A percentile compares a stretch with the other conserved stretches of the same genome.
phyloP scores from a whole-genome alignment of 2,329 filamentous ascomycete species.

The Fusarium palustre region DNA sequence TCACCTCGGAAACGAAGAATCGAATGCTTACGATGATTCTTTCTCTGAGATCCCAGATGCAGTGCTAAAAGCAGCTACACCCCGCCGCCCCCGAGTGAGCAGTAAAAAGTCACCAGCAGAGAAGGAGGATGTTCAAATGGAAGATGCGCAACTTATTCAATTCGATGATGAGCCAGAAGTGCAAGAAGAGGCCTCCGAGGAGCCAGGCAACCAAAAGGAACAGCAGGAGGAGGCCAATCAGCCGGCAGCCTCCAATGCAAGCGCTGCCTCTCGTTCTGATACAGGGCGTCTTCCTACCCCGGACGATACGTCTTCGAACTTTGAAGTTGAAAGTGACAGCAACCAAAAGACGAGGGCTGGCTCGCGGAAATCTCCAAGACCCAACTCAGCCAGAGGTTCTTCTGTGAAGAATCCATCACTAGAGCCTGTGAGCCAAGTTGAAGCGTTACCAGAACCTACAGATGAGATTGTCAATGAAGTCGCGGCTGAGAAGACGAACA shows the following conservation, averaged over 20 bases:
- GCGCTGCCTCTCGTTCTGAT: slow-evolving; percentile 53
- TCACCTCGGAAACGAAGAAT: slow-evolving; percentile 46
- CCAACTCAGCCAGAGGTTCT: slow-evolving; percentile 16
- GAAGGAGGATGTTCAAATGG: slow-evolving; percentile 29
- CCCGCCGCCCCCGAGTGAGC: slow-evolving; percentile 45
- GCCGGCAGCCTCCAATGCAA: slow-evolving; percentile 47
- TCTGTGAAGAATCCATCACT: slow-evolving; percentile 11
- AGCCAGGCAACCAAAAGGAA: slow-evolving; percentile 25
- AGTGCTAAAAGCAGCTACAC: slow-evolving; percentile 63
- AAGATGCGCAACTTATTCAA: slow-evolving; percentile 20
- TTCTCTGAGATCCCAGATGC: slow-evolving; percentile 68
- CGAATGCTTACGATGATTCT: slow-evolving; percentile 63
- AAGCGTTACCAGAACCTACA: slow-evolving; percentile 17
- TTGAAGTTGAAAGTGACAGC: slow-evolving; percentile 40
- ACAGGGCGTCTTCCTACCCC: slow-evolving; percentile 64
- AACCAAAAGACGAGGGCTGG: slow-evolving; percentile 35
- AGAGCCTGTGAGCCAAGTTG: slow-evolving; percentile 2
- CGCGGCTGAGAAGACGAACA: slow-evolving; percentile 4
- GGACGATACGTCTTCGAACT: slow-evolving; percentile 62
- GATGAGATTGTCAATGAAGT: slow-evolving; percentile 35
- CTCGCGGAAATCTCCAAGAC: slow-evolving; percentile 23
- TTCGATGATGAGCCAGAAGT: slow-evolving; percentile 22
- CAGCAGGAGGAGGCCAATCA: slow-evolving; percentile 21
- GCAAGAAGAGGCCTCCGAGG: not conserved
- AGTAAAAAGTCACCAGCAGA: slow-evolving; percentile 1